Evolutionary conservation across 2,329 filamentous ascomycete species (phyloP), one percentile per base, ranked within the genome.

Genomic region (Colletotrichum euphorbiae): DNA sequence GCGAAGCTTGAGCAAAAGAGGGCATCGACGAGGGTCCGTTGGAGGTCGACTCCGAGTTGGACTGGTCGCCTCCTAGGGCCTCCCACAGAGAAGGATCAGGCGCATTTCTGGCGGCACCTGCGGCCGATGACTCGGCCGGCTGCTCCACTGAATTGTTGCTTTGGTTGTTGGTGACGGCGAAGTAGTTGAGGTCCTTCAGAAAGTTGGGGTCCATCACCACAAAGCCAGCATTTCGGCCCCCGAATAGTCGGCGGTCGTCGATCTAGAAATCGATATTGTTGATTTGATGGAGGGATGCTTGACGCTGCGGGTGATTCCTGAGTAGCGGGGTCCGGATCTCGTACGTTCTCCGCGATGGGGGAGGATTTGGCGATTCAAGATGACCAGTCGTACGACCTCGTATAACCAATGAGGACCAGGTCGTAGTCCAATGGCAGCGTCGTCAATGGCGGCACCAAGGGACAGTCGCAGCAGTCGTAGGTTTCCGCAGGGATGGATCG

Each of bases 141-240:
- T 78, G 79, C 56, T 77, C 77, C 21, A 76, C 74, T 3, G 74
- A 70, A 56, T 79, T 78, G 59, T 77, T 69, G 15, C 76, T 77
- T 76, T 80, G 79, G 46, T 75, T 77, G 52, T 80, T 80, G 58
- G 78, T 77, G 60, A 77, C 78, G 61, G 77, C 74, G 72, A 81
- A 81, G 73, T 78, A 81, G 71, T 78, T 78, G 69, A 80, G 74
- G 48, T 79, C 75, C 74, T 73, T 77, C 43, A 80, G 72, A 13
- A 79, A 73, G 59, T 80, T 76, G 24, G 75, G 73, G 72, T 81
- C 79, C 80, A 81, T 81, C 42, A 61, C 58, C 51, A 62, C 73
- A 64, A 71, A 63, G 63, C 72, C 66, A 69, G 75, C 77, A 78
- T 77, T 67, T 73, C 76, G 71, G 63, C 38, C 85, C 86, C 54